phyloP scores from a whole-genome alignment of 2,329 filamentous ascomycete species.

The Dothiorella sarmentorum region DNA sequence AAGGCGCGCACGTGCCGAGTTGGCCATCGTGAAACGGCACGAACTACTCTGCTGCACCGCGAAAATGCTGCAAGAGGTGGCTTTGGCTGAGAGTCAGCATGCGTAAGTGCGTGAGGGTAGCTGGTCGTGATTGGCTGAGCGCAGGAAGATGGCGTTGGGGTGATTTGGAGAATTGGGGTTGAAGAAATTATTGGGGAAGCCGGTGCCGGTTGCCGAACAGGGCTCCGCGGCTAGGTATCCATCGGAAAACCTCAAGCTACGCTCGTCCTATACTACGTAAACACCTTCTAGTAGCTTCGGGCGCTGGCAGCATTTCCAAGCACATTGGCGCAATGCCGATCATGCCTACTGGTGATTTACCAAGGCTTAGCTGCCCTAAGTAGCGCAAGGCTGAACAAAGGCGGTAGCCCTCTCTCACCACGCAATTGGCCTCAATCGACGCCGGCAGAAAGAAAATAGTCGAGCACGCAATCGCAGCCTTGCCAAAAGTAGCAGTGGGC shows the following conservation, averaged over 20 bases:
- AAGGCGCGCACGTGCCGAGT: neutral
- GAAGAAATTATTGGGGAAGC: too few relatives aligned
- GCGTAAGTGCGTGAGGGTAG: too few relatives aligned
- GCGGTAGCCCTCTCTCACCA: neutral
- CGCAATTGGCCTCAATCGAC: neutral
- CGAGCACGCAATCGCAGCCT: slow-evolving; percentile 11
- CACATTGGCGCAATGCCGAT: slow-evolving; percentile 9
- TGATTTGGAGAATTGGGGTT: too few relatives aligned
- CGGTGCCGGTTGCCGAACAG: neutral
- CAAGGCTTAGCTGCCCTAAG: slow-evolving; percentile 2
- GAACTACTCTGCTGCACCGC: neutral
- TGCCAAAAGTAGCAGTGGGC: neutral
- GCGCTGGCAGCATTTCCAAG: neutral
- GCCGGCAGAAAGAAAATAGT: slow-evolving; percentile 1
- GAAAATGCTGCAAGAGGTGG: neutral
- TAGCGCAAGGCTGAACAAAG: neutral
- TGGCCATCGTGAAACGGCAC: neutral
- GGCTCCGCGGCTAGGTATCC: neutral
- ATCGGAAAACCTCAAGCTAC: too few relatives aligned
- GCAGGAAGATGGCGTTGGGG: too few relatives aligned
- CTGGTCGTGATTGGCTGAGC: too few relatives aligned
- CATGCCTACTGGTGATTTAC: neutral
- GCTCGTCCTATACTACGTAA: too few relatives aligned
- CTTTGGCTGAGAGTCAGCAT: too few relatives aligned
- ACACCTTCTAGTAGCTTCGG: too few relatives aligned